Conservation (phyloP, 192 early-diverging fungal genomes). For the Haplosporangium gracile region DNA sequence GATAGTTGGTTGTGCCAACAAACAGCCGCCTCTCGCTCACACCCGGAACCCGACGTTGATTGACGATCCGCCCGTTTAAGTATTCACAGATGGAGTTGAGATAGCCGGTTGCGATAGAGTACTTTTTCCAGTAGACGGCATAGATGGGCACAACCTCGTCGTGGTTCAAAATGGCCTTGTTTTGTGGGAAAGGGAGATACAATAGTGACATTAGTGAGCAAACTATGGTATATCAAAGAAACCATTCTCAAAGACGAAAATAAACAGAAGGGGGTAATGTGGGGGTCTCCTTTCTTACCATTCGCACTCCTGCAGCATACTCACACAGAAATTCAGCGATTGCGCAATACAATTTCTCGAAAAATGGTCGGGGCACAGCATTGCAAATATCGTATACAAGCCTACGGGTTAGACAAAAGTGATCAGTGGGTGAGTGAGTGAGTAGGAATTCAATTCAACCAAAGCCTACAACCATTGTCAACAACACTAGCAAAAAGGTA, state of each 20-base stretch:
- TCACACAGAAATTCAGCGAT: slow-evolving; percentile 76
- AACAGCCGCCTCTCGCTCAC: slow-evolving; percentile 46
- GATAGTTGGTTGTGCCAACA: slow-evolving; percentile 63
- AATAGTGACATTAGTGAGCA: not conserved
- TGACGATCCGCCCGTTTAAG: slow-evolving; percentile 72
- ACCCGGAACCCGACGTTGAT: slow-evolving; percentile 51
- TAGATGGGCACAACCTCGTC: slow-evolving; percentile 81
- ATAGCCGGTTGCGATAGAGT: slow-evolving; percentile 69
- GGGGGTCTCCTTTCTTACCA: slow-evolving; percentile 57
- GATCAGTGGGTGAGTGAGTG: not conserved
- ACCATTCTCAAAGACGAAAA: not conserved
- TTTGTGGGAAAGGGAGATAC: not conserved
- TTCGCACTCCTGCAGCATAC: slow-evolving; percentile 63
- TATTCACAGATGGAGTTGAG: slow-evolving; percentile 77
- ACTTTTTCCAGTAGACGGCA: slow-evolving; percentile 75
- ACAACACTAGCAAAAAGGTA: no score
- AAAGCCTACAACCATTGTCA: not conserved
- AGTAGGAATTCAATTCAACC: not conserved
- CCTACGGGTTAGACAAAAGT: slow-evolving; percentile 38
- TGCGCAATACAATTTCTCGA: slow-evolving; percentile 72
- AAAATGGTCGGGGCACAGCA: slow-evolving; percentile 77
- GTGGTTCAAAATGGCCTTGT: slow-evolving; percentile 69
- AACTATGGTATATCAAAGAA: not conserved
- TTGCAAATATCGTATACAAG: slow-evolving; percentile 87
- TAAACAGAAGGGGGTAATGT: not conserved